phyloP scores from a whole-genome alignment of 495 filamentous ascomycete genomes.

The Neurospora sp. region DNA sequence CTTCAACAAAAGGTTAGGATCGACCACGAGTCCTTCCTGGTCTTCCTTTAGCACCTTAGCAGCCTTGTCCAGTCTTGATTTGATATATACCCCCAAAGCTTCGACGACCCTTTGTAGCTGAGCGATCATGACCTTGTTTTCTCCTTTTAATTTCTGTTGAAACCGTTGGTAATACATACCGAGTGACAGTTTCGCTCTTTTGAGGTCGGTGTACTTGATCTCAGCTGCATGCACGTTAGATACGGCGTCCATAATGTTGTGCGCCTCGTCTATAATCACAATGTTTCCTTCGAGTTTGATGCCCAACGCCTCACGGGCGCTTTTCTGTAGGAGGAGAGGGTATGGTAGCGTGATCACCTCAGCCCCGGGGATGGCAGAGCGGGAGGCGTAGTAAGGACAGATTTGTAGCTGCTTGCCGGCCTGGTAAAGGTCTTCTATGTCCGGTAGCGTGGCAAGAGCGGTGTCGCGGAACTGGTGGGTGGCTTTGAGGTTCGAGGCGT shows the following conservation, averaged over 20 bases:
- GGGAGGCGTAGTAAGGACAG: constrained; percentile 93
- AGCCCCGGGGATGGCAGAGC: constrained; percentile 67
- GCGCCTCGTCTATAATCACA: constrained; percentile 91
- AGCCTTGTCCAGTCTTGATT: constrained; percentile 36
- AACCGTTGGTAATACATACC: constrained; percentile 79
- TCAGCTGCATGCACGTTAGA: constrained; percentile 75
- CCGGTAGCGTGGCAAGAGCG: constrained; percentile 70
- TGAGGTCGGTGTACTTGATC: constrained; percentile 61
- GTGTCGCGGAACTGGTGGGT: constrained; percentile 82
- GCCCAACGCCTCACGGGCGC: constrained; percentile 76
- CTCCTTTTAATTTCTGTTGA: constrained; percentile 70
- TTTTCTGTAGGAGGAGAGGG: constrained; percentile 78
- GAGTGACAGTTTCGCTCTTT: constrained; percentile 60
- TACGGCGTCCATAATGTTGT: constrained; percentile 95
- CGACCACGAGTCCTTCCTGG: constrained; percentile 48
- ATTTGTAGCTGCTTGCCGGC: constrained; percentile 72
- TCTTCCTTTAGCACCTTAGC: constrained; percentile 26
- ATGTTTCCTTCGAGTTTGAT: constrained; percentile 81
- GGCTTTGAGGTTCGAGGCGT: constrained; percentile 57
- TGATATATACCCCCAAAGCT: constrained; percentile 48
- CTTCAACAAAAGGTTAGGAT: constrained; percentile 55
- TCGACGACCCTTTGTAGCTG: constrained; percentile 74
- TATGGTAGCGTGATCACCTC: constrained; percentile 96
- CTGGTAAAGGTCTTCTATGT: constrained; percentile 82
- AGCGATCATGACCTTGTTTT: constrained; percentile 85